A percentile compares a stretch with the other conserved stretches of the same genome.
Evolutionary conservation across 2,329 filamentous ascomycete species (phyloP).

Genomic region (Xylaria sp.): DNA sequence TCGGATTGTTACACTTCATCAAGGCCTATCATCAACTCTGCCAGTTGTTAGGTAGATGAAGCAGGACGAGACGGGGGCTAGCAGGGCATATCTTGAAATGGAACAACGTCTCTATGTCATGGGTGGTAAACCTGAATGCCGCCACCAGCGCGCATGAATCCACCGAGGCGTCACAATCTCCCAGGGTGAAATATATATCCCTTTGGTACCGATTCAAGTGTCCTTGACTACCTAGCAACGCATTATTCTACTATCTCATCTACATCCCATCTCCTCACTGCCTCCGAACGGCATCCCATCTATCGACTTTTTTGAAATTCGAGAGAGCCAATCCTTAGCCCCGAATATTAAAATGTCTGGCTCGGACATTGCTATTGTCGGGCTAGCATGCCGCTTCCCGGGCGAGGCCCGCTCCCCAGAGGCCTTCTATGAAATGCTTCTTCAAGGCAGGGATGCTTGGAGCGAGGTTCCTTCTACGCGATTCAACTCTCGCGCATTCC

Average conservation of each 20-base stretch:
- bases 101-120: neutral
- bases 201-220: neutral
- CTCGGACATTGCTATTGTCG: constrained; percentile 23
- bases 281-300: constrained; percentile 10
- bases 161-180: neutral
- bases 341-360: constrained; percentile 14
- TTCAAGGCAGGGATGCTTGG: constrained; percentile 21
- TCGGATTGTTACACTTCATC: constrained; percentile 5
- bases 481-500: constrained; percentile 11
- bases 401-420: constrained; percentile 10
- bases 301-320: constrained; percentile 10
- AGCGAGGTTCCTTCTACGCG: constrained; percentile 14
- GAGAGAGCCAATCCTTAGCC: constrained; percentile 12
- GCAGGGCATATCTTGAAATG: constrained; percentile 11
- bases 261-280: neutral
- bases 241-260: constrained; percentile 7
- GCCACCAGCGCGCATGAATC: neutral
- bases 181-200: neutral
- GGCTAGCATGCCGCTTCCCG: constrained; percentile 20
- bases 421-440: constrained; percentile 25
- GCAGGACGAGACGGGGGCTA: constrained; percentile 3
- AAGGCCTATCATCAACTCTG: constrained; percentile 1
- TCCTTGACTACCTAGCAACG: neutral
- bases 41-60: neutral
- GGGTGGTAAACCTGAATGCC: constrained; percentile 2